phyloP scores from a whole-genome alignment of 2,329 filamentous ascomycete species.

The Monosporascus sp. region DNA sequence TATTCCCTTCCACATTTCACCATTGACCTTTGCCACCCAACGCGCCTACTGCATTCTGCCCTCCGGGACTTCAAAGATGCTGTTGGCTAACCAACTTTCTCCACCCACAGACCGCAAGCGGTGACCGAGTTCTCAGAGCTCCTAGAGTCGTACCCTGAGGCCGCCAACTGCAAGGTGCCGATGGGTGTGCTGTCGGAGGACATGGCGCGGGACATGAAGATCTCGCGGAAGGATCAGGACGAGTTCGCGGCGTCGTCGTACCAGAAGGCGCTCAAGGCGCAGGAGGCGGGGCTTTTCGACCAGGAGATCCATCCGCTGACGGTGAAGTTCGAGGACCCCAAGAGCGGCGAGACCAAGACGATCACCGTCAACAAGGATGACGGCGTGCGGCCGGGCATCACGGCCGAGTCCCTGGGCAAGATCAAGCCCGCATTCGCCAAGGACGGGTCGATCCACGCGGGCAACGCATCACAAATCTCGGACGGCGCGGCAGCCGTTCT shows the following conservation, averaged over 20 bases:
- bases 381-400: conserved; percentile 79
- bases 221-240: conserved; percentile 72
- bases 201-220: conserved; percentile 81
- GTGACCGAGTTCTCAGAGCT: conserved; percentile 90
- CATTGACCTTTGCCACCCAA: neutral
- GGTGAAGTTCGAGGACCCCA: conserved; percentile 84
- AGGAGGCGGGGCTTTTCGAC: conserved; percentile 83
- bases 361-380: conserved; percentile 83
- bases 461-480: conserved; percentile 92
- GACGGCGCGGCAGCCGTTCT: conserved; percentile 94
- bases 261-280: conserved; percentile 81
- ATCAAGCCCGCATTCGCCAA: conserved; percentile 87
- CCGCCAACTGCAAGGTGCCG: conserved; percentile 94
- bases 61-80: no score
- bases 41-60: neutral
- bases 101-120: conserved; percentile 58
- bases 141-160: conserved; percentile 72
- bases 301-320: conserved; percentile 85
- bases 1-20: neutral
- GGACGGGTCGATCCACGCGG: conserved; percentile 89
- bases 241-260: conserved; percentile 92
- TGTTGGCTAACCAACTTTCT: no score
- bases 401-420: conserved; percentile 81
- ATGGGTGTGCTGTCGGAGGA: conserved; percentile 93
- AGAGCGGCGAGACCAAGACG: conserved; percentile 78